phyloP scores from a whole-genome alignment of 2,329 filamentous ascomycete genomes.

The Magnaporthales sp. region DNA sequence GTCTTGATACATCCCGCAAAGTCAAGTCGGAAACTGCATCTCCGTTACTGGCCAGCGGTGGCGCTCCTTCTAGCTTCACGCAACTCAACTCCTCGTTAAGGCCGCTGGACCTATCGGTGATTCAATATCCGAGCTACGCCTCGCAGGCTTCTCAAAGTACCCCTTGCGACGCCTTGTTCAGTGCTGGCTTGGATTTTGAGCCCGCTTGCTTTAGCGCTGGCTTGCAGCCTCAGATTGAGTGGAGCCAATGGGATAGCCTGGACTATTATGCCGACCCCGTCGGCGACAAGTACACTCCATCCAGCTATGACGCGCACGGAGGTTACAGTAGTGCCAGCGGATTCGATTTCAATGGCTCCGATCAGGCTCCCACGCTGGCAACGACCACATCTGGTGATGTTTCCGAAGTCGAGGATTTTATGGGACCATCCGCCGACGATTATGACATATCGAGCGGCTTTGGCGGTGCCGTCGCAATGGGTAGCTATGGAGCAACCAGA shows the following conservation, averaged over 20 bases:
- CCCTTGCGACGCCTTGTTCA: slow-evolving; percentile 7
- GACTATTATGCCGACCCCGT: slow-evolving; percentile 28
- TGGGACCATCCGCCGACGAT: slow-evolving; percentile 31
- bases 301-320: slow-evolving; percentile 29
- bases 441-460: slow-evolving; percentile 24
- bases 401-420: slow-evolving; percentile 55
- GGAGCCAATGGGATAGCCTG: slow-evolving; percentile 39
- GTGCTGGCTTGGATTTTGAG: slow-evolving; percentile 43
- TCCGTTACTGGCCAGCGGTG: slow-evolving; percentile 39
- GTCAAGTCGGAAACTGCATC: slow-evolving; percentile 56
- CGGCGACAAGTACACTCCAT: slow-evolving; percentile 40
- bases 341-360: slow-evolving; percentile 45
- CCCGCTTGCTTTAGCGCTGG: slow-evolving; percentile 54
- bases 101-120: slow-evolving; percentile 49
- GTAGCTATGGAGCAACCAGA: neutral
- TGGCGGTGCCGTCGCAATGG: slow-evolving; percentile 23
- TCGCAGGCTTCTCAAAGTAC: slow-evolving; percentile 17
- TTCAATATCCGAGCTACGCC: slow-evolving; percentile 41
- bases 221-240: slow-evolving; percentile 45
- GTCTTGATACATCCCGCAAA: slow-evolving; percentile 30
- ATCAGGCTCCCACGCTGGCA: slow-evolving; percentile 45
- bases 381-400: slow-evolving; percentile 58
- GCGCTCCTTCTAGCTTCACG: slow-evolving; percentile 32
- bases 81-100: slow-evolving; percentile 44
- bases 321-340: slow-evolving; percentile 29